phyloP scores from a whole-genome alignment of 805 yeast genomes.

The Kuraishia floccosa region DNA sequence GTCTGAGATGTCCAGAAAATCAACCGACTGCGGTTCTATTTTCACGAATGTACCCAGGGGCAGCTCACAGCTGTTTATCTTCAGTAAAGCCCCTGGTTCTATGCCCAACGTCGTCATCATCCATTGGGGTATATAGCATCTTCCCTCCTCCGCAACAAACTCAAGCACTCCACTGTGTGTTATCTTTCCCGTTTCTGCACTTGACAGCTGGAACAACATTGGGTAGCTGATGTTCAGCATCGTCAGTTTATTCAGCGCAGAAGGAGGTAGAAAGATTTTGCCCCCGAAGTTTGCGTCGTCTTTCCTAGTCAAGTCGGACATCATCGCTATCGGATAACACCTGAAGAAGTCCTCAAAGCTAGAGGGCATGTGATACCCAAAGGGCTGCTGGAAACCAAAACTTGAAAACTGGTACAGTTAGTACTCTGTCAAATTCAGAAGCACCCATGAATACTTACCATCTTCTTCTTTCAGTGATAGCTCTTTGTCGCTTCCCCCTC shows the following conservation, averaged over 20 bases:
- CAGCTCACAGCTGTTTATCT: slow-evolving; percentile 65
- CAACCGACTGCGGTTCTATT: slow-evolving; percentile 90
- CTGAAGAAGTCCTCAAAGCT: slow-evolving; percentile 79
- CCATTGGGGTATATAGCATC: slow-evolving; percentile 94
- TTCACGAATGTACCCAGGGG: slow-evolving; percentile 85
- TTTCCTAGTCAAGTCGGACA: slow-evolving; percentile 65
- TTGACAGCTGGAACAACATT: slow-evolving; percentile 77
- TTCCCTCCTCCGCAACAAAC: slow-evolving; percentile 94
- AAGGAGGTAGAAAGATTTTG: slow-evolving; percentile 88
- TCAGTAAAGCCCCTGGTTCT: slow-evolving; percentile 72
- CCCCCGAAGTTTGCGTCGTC: slow-evolving; percentile 89
- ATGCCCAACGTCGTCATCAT: slow-evolving; percentile 72
- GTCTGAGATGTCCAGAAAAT: slow-evolving; percentile 85
- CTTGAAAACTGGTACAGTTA: slow-evolving; percentile 5
- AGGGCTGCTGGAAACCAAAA: slow-evolving; percentile 2
- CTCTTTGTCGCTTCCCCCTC: too few species aligned
- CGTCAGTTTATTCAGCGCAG: slow-evolving; percentile 79
- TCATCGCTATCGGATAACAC: slow-evolving; percentile 84
- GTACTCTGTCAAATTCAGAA: too few species aligned
- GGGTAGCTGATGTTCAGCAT: slow-evolving; percentile 92
- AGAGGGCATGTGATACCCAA: slow-evolving; percentile 4
- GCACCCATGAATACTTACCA: too few species aligned
- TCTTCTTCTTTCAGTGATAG: too few species aligned
- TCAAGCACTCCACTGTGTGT: slow-evolving; percentile 95
- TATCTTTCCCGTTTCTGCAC: slow-evolving; percentile 40